These are phyloP conservation scores for Mucor racemosus DNA, from an alignment of 371 early-diverging fungal species.

Conservation along the genomic window DNA sequence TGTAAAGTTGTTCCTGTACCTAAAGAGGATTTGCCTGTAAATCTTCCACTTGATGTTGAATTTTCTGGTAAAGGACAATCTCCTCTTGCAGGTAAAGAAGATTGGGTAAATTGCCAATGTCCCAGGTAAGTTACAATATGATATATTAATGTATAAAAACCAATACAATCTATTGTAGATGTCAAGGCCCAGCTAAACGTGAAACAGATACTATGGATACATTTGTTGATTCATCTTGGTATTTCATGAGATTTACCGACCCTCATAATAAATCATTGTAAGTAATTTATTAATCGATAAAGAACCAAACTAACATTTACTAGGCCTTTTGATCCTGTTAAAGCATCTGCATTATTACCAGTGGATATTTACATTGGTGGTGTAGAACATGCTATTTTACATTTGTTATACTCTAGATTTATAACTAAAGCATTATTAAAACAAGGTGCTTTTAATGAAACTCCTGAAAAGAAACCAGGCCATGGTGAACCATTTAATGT, in stretches of 20 bases:
- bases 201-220: conserved; percentile 97
- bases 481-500: conserved; percentile 86
- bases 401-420: conserved; percentile 94
- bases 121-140: conserved; percentile 67
- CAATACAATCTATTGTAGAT: conserved; percentile 40
- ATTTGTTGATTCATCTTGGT: conserved; percentile 97
- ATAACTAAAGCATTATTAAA: conserved; percentile 80
- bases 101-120: conserved; percentile 72
- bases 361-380: conserved; percentile 96
- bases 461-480: conserved; percentile 45
- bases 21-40: conserved; percentile 79
- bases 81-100: conserved; percentile 62
- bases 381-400: conserved; percentile 93
- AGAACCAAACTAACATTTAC: background rate
- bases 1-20: conserved; percentile 92
- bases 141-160: background rate
- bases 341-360: conserved; percentile 72
- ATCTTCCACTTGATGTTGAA: conserved; percentile 68
- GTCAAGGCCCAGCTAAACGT: conserved; percentile 73
- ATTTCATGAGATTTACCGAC: conserved; percentile 86
- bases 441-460: conserved; percentile 48
- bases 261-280: conserved; percentile 66
- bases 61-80: conserved; percentile 77
- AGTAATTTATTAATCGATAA: conserved; percentile 7
- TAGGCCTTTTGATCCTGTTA: conserved; percentile 65